A percentile compares a stretch with the other conserved stretches of the same genome.
Evolutionary conservation across 2,329 filamentous ascomycete genomes (phyloP).

Genomic region (Colletotrichum paranaense): DNA sequence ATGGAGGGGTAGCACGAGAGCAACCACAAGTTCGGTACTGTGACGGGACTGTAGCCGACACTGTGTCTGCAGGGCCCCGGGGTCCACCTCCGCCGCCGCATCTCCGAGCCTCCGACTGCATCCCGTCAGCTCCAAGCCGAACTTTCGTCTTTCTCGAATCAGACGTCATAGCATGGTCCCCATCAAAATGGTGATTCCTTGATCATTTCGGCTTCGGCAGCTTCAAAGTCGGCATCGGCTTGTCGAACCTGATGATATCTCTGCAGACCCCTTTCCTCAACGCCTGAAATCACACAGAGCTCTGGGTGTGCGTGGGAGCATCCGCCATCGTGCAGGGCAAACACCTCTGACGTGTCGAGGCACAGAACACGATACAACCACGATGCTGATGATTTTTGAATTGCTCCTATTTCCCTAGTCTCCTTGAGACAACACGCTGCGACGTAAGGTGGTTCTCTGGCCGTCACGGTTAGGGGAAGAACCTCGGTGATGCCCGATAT

Average conservation of each 20-base stretch:
- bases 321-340: conserved; percentile 18
- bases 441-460: neutral
- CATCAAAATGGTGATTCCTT: too few species aligned
- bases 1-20: conserved; percentile 15
- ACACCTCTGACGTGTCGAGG: conserved; percentile 31
- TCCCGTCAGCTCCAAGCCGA: neutral
- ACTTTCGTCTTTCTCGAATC: neutral
- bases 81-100: neutral
- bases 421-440: conserved; percentile 27
- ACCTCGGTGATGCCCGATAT: neutral
- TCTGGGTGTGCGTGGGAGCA: conserved; percentile 16
- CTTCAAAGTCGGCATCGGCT: neutral
- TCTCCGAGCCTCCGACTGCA: conserved; percentile 4
- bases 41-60: neutral
- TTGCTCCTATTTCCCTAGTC: conserved; percentile 32
- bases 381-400: conserved; percentile 1
- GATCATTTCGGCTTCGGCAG: neutral
- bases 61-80: neutral
- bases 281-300: neutral
- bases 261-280: neutral
- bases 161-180: neutral
- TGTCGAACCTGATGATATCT: neutral
- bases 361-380: conserved; percentile 2
- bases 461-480: neutral
- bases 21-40: neutral